phyloP scores from a whole-genome alignment of 192 early-diverging fungal genomes.

The Obelidium mucronatum region DNA sequence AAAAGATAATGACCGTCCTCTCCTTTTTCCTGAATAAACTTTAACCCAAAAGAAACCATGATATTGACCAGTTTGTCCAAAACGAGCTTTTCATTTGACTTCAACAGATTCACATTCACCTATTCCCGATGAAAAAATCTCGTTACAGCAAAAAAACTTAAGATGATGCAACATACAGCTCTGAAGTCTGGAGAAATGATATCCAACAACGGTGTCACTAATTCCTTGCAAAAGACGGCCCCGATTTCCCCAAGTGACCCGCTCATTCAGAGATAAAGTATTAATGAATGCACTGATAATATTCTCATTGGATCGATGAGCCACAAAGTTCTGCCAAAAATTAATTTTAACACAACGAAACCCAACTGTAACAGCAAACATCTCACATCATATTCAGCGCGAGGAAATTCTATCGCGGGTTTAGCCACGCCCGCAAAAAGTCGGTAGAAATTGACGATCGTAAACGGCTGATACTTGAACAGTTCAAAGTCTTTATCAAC shows the following conservation, averaged over 20 bases:
- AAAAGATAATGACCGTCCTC: slow-evolving; percentile 30
- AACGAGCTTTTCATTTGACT: slow-evolving; percentile 63
- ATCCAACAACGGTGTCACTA: slow-evolving; percentile 71
- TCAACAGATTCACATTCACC: slow-evolving; percentile 69
- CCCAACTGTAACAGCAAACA: background rate
- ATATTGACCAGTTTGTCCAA: slow-evolving; percentile 67
- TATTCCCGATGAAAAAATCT: too few relatives aligned
- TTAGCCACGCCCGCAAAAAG: slow-evolving; percentile 75
- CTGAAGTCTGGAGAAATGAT: slow-evolving; percentile 82
- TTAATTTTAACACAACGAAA: background rate
- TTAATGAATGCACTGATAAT: slow-evolving; percentile 49
- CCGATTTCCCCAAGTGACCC: slow-evolving; percentile 56
- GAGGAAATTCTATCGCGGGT: slow-evolving; percentile 73
- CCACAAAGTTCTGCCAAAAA: slow-evolving; percentile 35
- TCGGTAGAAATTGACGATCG: slow-evolving; percentile 77
- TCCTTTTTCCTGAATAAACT: slow-evolving; percentile 71
- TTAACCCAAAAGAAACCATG: slow-evolving; percentile 75
- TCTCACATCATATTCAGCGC: slow-evolving; percentile 70
- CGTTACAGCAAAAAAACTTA: too few relatives aligned
- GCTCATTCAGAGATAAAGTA: slow-evolving; percentile 55
- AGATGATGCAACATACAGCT: slow-evolving; percentile 58
- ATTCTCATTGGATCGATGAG: slow-evolving; percentile 63
- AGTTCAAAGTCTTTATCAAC: slow-evolving; percentile 63
- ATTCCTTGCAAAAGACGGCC: slow-evolving; percentile 56
- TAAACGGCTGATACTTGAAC: slow-evolving; percentile 72